Conservation (phyloP, 148 eudicot species). For the Nepenthes mirabilis region DNA sequence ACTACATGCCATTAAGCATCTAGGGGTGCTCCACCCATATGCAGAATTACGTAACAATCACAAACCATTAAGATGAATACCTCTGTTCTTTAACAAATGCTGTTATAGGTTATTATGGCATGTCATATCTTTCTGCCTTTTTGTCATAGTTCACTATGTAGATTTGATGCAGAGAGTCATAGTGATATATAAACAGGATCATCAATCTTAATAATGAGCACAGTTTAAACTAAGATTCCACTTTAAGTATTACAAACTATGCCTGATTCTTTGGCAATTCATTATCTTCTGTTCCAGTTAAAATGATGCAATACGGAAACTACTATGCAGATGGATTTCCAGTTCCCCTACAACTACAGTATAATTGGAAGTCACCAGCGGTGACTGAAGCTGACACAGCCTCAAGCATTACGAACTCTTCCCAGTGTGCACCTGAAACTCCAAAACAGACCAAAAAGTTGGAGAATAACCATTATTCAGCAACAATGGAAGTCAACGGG, state of each 20-base stretch:
- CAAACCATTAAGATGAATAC: no score
- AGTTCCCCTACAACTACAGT: slow-evolving; percentile 11
- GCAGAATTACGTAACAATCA: no score
- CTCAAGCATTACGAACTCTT: slow-evolving; percentile 17
- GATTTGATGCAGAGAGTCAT: no score
- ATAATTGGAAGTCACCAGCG: slow-evolving; percentile 23
- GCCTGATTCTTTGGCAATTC: neutral
- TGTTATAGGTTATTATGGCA: no score
- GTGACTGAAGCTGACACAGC: slow-evolving; percentile 12
- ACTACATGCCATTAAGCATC: no score
- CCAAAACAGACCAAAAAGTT: slow-evolving; percentile 34
- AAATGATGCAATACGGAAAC: slow-evolving; percentile 1
- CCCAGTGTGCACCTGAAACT: slow-evolving; percentile 32
- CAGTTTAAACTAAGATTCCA: neutral
- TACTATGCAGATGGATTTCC: slow-evolving; percentile 25
- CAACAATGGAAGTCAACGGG: slow-evolving; percentile 9
- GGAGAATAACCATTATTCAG: slow-evolving; percentile 10
- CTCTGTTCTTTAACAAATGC: no score
- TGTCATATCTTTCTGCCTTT: no score
- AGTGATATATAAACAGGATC: no score
- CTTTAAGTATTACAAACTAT: neutral
- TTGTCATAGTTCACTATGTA: no score
- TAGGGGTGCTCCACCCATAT: no score
- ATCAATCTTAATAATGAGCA: no score
- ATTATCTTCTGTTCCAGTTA: neutral